Conservation (phyloP, 306 rosid genomes). For the Medicago arabica region DNA sequence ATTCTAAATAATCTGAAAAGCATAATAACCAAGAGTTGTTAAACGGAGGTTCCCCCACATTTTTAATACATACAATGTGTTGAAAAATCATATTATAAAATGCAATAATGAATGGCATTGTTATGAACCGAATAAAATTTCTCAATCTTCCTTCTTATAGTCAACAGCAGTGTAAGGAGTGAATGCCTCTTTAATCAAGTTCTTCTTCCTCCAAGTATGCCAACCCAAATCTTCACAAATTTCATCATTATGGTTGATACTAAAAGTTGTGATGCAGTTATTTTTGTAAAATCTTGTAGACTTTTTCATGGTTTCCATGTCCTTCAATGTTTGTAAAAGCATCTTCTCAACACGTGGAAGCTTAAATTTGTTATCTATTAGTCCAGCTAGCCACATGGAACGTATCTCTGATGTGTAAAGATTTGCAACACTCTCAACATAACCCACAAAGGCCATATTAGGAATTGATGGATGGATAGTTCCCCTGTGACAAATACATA, state of each 20-base stretch:
- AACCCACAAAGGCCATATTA: too few relatives aligned
- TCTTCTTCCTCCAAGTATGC: constrained; percentile 75
- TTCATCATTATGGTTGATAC: constrained; percentile 70
- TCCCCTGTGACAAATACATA: constrained; percentile 54
- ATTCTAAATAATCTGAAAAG: too few relatives aligned
- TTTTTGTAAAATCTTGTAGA: constrained; percentile 43
- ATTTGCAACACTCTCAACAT: constrained; percentile 69
- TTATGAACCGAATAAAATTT: neutral
- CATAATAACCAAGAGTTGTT: too few relatives aligned
- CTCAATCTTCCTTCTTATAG: constrained; percentile 36
- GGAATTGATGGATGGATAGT: constrained; percentile 76
- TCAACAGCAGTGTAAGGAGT: constrained; percentile 53
- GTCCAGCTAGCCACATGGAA: constrained; percentile 67
- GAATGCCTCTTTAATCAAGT: constrained; percentile 65
- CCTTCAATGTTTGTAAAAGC: constrained; percentile 57
- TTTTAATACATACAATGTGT: neutral
- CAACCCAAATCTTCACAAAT: constrained; percentile 79
- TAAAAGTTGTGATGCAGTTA: constrained; percentile 69
- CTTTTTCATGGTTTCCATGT: constrained; percentile 58
- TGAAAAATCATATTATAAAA: neutral
- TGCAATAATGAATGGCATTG: constrained; percentile 4
- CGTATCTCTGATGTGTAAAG: constrained; percentile 71
- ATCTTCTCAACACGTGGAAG: constrained; percentile 66
- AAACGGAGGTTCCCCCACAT: too few relatives aligned
- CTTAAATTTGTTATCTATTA: constrained; percentile 61